These are phyloP conservation scores for Aspergillus sojae DNA, from an alignment of 2,329 filamentous ascomycete genomes.

Conservation along the genomic window DNA sequence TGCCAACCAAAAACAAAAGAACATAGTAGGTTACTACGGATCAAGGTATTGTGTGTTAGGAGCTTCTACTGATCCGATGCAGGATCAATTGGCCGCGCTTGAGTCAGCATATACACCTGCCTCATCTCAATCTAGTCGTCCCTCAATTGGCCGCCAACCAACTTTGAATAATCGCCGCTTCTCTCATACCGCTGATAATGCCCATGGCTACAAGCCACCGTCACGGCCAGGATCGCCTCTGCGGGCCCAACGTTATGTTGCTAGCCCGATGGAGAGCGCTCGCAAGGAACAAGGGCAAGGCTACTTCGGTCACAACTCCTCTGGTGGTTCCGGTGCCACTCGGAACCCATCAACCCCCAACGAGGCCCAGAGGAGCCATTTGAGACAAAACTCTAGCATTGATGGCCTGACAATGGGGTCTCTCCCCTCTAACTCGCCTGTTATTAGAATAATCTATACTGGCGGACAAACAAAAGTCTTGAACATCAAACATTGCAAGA, in stretches of 20 bases:
- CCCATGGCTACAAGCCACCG: conserved; percentile 55
- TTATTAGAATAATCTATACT: conserved; percentile 91
- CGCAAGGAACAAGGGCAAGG: conserved; percentile 54
- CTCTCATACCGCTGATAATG: conserved; percentile 50
- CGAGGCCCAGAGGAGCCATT: conserved; percentile 70
- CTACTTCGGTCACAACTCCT: conserved; percentile 59
- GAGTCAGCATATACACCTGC: conserved; percentile 64
- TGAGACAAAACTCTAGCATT: conserved; percentile 78
- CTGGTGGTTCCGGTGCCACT: conserved; percentile 55
- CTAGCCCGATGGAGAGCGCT: conserved; percentile 58
- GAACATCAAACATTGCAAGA: conserved; percentile 88
- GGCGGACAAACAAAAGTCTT: conserved; percentile 90
- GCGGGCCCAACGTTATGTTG: conserved; percentile 62
- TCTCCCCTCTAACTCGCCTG: conserved; percentile 80
- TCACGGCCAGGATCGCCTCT: conserved; percentile 74
- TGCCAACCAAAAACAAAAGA: conserved; percentile 77
- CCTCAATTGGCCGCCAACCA: conserved; percentile 58
- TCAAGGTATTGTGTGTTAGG: neutral
- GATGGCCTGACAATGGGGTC: conserved; percentile 85
- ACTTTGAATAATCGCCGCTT: conserved; percentile 63
- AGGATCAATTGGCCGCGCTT: conserved; percentile 84
- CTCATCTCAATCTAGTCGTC: conserved; percentile 67
- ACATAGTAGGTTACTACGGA: conserved; percentile 65
- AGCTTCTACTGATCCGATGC: conserved; percentile 20
- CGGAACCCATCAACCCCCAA: conserved; percentile 64